A percentile compares a stretch with the other conserved stretches of the same genome.
Evolutionary conservation across 306 rosid species (phyloP).

Genomic region (Hippophae tibetana): DNA sequence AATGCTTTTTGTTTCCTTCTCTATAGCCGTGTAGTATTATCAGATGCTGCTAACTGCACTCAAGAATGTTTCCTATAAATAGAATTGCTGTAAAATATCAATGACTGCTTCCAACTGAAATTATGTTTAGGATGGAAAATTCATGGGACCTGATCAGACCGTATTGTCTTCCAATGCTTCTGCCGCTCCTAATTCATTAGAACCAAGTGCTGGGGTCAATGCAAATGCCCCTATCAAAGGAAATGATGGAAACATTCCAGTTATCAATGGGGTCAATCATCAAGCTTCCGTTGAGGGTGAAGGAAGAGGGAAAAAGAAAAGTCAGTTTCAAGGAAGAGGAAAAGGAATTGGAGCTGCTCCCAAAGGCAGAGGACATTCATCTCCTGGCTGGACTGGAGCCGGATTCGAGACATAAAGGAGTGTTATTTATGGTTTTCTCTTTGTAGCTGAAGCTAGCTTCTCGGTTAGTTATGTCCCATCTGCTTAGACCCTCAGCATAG

Average conservation of each 20-base stretch:
- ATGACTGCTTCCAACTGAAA: slow-evolving; percentile 16
- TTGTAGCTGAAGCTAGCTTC: slow-evolving; percentile 7
- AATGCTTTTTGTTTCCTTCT: background rate
- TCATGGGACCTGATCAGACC: slow-evolving; percentile 31
- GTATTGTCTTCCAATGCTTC: slow-evolving; percentile 28
- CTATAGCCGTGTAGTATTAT: background rate
- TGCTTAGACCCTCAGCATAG: slow-evolving; percentile 13
- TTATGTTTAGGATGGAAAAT: slow-evolving; percentile 45
- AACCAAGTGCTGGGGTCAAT: slow-evolving; percentile 24
- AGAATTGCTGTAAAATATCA: background rate
- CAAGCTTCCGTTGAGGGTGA: slow-evolving; percentile 43
- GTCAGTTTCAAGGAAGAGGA: slow-evolving; percentile 62
- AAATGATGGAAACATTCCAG: slow-evolving; percentile 30
- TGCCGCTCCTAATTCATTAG: slow-evolving; percentile 33
- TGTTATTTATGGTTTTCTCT: slow-evolving; percentile 9
- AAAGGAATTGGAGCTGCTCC: slow-evolving; percentile 77
- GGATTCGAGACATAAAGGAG: slow-evolving; percentile 55
- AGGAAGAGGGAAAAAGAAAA: slow-evolving; percentile 66
- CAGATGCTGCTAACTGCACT: background rate
- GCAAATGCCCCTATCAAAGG: slow-evolving; percentile 32
- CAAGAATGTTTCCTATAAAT: background rate
- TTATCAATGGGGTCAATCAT: slow-evolving; percentile 36
- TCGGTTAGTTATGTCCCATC: slow-evolving; percentile 10
- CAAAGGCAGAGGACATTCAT: slow-evolving; percentile 59
- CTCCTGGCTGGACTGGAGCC: slow-evolving; percentile 84